A percentile compares a stretch with the other conserved stretches of the same genome.
phyloP scores from a whole-genome alignment of 768 basidiomycete species.

The Paxillus rubicundulus region DNA sequence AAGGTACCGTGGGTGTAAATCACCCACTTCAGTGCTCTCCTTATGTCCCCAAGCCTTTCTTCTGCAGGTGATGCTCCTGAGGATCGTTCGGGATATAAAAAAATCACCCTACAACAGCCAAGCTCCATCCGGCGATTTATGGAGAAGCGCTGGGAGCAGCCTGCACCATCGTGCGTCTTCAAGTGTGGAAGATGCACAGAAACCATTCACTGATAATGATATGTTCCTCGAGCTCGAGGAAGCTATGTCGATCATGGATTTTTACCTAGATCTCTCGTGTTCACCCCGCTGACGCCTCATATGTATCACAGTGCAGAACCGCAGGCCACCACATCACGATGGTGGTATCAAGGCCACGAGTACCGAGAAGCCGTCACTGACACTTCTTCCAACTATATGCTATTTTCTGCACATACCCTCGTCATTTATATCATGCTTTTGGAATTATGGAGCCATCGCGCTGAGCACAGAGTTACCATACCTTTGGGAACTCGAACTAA shows the following conservation, averaged over 20 bases:
- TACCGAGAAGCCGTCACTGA: background rate
- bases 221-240: background rate
- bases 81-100: background rate
- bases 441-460: background rate
- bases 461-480: background rate
- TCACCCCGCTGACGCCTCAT: background rate
- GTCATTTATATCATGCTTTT: conserved; percentile 8
- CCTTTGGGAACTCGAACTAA: background rate
- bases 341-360: background rate
- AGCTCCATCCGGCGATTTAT: background rate
- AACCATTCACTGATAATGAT: background rate
- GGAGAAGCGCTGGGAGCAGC: background rate
- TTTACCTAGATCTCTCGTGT: background rate
- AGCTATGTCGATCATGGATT: background rate
- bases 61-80: background rate
- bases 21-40: background rate
- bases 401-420: conserved; percentile 3
- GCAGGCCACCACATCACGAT: background rate
- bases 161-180: background rate
- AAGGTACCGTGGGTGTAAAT: background rate
- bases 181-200: background rate
- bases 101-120: background rate
- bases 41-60: background rate
- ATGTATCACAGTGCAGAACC: background rate
- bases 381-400: background rate